Evolutionary conservation across 2,329 filamentous ascomycete species (phyloP).

Genomic region (Epicoccum nigrum): DNA sequence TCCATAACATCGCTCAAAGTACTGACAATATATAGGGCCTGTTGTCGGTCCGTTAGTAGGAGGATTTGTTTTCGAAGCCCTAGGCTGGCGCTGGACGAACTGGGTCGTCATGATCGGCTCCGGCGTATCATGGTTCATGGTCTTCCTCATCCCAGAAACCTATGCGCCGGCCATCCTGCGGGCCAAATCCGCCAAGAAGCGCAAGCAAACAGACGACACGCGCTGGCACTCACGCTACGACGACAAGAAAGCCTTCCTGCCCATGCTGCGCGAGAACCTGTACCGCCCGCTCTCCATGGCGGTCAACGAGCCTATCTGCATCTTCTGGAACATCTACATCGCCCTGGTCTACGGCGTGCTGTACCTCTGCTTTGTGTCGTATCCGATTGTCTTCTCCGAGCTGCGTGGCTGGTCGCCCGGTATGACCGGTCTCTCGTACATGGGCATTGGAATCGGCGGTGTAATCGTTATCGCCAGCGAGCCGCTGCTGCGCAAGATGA

Average conservation of each 20-base stretch:
- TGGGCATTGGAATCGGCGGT: slow-evolving; percentile 70
- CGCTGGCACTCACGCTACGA: slow-evolving; percentile 84
- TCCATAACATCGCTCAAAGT: background rate
- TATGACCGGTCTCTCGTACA: slow-evolving; percentile 76
- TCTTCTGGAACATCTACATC: slow-evolving; percentile 75
- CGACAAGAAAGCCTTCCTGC: slow-evolving; percentile 66
- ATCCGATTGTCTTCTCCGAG: slow-evolving; percentile 80
- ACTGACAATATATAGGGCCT: slow-evolving; percentile 37
- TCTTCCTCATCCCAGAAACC: slow-evolving; percentile 71
- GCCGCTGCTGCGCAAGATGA: slow-evolving; percentile 76
- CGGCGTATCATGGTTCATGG: slow-evolving; percentile 64
- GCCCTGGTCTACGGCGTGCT: slow-evolving; percentile 84
- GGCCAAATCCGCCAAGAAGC: slow-evolving; percentile 71
- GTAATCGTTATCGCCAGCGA: slow-evolving; percentile 59
- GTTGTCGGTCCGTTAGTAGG: slow-evolving; percentile 72
- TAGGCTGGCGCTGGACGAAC: slow-evolving; percentile 88
- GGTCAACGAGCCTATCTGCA: slow-evolving; percentile 84
- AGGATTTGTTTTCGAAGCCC: slow-evolving; percentile 76
- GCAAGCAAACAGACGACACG: slow-evolving; percentile 75
- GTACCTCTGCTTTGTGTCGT: slow-evolving; percentile 89
- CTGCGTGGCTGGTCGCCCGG: slow-evolving; percentile 78
- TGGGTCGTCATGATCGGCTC: slow-evolving; percentile 71
- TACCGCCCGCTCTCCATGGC: slow-evolving; percentile 78
- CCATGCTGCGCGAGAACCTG: slow-evolving; percentile 75
- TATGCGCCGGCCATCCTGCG: slow-evolving; percentile 75